Evolutionary conservation across 2,329 filamentous ascomycete species (phyloP).

Genomic region (Botrytis tulipae): DNA sequence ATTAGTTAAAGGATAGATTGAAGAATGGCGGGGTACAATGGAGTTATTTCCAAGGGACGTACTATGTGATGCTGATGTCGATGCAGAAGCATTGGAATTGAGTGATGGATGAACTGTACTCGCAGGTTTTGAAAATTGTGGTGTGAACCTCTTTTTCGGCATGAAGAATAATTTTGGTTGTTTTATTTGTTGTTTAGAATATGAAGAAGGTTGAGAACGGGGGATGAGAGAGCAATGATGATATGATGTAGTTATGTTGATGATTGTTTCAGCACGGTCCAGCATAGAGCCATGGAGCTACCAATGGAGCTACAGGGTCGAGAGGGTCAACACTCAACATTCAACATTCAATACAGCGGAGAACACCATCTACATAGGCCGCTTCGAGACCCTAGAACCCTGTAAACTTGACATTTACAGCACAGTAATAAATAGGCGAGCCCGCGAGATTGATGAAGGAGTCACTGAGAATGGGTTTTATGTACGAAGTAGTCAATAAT

Average conservation of each 20-base stretch:
- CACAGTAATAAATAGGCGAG: neutral
- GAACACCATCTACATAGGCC: neutral
- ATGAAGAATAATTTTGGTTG: constrained; percentile 42
- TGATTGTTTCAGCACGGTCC: neutral
- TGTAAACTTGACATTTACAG: neutral
- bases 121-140: constrained; percentile 57
- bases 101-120: constrained; percentile 53
- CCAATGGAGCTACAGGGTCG: neutral
- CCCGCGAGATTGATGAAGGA: neutral
- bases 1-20: neutral
- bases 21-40: constrained; percentile 5
- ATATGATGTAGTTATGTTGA: neutral
- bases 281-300: neutral
- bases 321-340: neutral
- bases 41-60: constrained; percentile 22
- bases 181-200: neutral
- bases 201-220: neutral
- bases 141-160: constrained; percentile 62
- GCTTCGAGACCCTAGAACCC: neutral
- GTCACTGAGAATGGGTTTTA: neutral
- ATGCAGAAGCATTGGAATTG: constrained; percentile 38
- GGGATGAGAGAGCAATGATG: neutral
- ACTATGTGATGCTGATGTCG: constrained; percentile 32
- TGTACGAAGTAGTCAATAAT: neutral
- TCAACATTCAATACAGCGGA: too few relatives aligned